Percentiles rank a stretch among this genome's conserved stretches.
These are phyloP conservation scores for Wickerhamiella slavikovae DNA, from an alignment of 805 yeast species.

Conservation along the genomic window DNA sequence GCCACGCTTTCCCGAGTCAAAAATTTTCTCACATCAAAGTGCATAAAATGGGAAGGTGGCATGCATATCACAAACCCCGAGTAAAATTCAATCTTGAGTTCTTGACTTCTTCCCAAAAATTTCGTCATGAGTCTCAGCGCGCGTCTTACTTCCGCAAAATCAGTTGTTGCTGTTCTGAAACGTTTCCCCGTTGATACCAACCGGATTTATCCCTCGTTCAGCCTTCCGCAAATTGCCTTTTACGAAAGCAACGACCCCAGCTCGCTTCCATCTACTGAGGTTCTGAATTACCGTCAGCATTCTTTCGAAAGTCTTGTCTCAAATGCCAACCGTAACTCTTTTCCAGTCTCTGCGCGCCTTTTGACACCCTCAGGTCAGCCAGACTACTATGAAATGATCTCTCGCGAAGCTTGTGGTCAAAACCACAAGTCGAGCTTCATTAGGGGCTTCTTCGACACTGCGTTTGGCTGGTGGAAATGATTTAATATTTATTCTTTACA, in stretches of 20 bases:
- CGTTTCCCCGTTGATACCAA: slow-evolving; percentile 23
- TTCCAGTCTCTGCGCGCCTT: slow-evolving; percentile 28
- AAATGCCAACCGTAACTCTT: slow-evolving; percentile 9
- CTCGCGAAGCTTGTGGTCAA: slow-evolving; percentile 52
- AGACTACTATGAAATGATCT: slow-evolving; percentile 46
- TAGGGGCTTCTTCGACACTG: slow-evolving; percentile 50
- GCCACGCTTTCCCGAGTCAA: too few relatives aligned
- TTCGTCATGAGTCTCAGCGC: slow-evolving; percentile 9
- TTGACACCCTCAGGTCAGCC: slow-evolving; percentile 74
- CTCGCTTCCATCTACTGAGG: slow-evolving; percentile 11
- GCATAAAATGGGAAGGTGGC: too few relatives aligned
- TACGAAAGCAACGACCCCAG: slow-evolving; percentile 15
- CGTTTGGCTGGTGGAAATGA: slow-evolving; percentile 33
- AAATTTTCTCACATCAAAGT: too few relatives aligned
- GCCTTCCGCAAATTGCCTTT: slow-evolving; percentile 25
- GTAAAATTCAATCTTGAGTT: too few relatives aligned
- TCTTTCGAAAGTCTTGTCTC: slow-evolving; percentile 10
- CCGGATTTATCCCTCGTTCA: slow-evolving; percentile 28
- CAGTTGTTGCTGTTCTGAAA: slow-evolving; percentile 10
- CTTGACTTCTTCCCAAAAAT: too few relatives aligned
- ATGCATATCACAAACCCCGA: too few relatives aligned
- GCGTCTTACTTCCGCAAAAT: slow-evolving; percentile 9
- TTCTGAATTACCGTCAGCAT: slow-evolving; percentile 10
- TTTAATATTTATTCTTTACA: background rate
- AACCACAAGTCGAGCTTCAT: slow-evolving; percentile 40